phyloP scores from a whole-genome alignment of 306 rosid genomes.

The Vigna angularis region DNA sequence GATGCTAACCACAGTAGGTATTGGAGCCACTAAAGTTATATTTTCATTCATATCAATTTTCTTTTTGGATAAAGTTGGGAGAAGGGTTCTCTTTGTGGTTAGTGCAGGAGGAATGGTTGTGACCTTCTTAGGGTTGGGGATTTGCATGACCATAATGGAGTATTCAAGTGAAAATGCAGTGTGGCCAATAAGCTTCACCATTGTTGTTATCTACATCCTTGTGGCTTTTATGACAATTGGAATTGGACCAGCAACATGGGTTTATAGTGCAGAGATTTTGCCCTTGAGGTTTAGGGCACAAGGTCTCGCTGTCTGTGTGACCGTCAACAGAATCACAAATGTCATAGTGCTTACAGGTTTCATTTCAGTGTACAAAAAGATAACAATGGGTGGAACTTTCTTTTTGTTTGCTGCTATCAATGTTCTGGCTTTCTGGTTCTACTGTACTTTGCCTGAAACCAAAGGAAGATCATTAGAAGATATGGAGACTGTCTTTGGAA shows the following conservation, averaged over 20 bases:
- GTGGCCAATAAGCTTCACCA: constrained; percentile 55
- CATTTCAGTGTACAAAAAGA: constrained; percentile 55
- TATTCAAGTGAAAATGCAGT: constrained; percentile 18
- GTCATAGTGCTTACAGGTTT: constrained; percentile 55
- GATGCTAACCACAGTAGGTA: constrained; percentile 60
- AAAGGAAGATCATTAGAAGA: constrained; percentile 75
- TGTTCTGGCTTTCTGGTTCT: constrained; percentile 55
- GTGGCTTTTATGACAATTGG: constrained; percentile 66
- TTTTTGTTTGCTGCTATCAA: constrained; percentile 59
- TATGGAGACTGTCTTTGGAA: constrained; percentile 50
- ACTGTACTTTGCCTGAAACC: constrained; percentile 73
- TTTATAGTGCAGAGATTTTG: constrained; percentile 72
- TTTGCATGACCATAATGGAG: constrained; percentile 58
- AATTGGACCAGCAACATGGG: constrained; percentile 70
- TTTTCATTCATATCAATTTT: constrained; percentile 53
- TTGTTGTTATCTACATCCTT: constrained; percentile 42
- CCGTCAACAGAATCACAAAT: constrained; percentile 59
- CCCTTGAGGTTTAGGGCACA: constrained; percentile 72
- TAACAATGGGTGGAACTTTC: constrained; percentile 67
- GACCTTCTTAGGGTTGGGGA: constrained; percentile 48
- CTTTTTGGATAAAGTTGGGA: constrained; percentile 43
- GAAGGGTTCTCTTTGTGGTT: constrained; percentile 49
- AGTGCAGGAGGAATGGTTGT: constrained; percentile 55
- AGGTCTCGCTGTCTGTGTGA: constrained; percentile 57
- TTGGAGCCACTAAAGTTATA: constrained; percentile 53